Conservation (phyloP, 1,139 yeast genomes). For the Diutina neorugosa region DNA sequence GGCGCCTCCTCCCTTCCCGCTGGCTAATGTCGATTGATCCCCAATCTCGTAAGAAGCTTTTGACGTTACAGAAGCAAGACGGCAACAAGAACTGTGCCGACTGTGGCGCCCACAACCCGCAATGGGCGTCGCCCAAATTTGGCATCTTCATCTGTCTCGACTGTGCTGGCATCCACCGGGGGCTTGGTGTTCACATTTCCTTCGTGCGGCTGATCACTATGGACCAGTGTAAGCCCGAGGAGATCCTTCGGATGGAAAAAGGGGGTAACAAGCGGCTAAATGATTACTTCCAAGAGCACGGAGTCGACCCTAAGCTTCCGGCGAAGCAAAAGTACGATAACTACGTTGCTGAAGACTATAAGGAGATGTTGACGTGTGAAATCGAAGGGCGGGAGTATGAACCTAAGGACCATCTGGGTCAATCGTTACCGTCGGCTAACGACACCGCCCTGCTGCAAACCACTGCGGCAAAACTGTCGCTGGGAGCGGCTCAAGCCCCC, state of each 20-base stretch:
- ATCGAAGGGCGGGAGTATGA: slow-evolving; percentile 66
- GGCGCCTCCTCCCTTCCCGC: neutral
- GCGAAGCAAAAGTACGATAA: slow-evolving; percentile 74
- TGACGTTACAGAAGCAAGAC: slow-evolving; percentile 70
- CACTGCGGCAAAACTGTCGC: neutral
- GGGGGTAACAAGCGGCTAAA: slow-evolving; percentile 85
- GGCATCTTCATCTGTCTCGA: slow-evolving; percentile 94
- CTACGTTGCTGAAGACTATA: slow-evolving; percentile 88
- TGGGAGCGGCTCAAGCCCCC: neutral
- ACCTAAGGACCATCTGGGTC: slow-evolving; percentile 51
- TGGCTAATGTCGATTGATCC: slow-evolving; percentile 66
- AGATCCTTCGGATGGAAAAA: slow-evolving; percentile 77
- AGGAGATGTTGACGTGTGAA: slow-evolving; percentile 62
- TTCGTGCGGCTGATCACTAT: slow-evolving; percentile 93
- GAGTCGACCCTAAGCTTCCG: slow-evolving; percentile 54
- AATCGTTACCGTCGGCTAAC: slow-evolving; percentile 24
- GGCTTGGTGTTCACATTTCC: slow-evolving; percentile 92
- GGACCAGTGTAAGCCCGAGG: slow-evolving; percentile 95
- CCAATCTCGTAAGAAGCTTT: slow-evolving; percentile 72
- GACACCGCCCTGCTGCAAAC: slow-evolving; percentile 10
- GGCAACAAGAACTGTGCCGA: slow-evolving; percentile 86
- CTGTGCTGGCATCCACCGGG: slow-evolving; percentile 95
- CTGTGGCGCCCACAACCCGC: slow-evolving; percentile 92
- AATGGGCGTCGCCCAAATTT: slow-evolving; percentile 98
- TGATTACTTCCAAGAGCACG: slow-evolving; percentile 57